phyloP scores from a whole-genome alignment of 352 stramenopile species.

The Phytophthora europaea region DNA sequence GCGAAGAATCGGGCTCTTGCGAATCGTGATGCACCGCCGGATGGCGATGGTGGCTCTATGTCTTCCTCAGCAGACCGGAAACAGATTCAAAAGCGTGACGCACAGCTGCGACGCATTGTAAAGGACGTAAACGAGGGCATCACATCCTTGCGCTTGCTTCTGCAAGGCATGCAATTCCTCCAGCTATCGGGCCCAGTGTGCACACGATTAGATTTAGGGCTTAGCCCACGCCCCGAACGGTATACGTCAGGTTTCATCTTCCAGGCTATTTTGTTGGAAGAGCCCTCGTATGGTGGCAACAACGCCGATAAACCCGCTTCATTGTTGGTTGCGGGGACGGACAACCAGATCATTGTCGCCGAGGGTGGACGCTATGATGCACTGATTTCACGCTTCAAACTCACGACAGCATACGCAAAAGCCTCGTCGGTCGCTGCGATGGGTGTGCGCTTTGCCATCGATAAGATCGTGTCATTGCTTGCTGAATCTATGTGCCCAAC shows the following conservation, averaged over 20 bases:
- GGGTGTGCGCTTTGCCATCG: constrained; percentile 86
- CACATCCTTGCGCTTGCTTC: constrained; percentile 63
- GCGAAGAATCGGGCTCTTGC: constrained; percentile 45
- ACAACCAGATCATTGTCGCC: constrained; percentile 75
- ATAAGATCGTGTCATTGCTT: constrained; percentile 87
- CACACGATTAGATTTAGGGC: constrained; percentile 74
- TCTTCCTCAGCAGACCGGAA: constrained; percentile 45
- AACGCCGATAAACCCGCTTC: constrained; percentile 29
- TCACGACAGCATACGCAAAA: constrained; percentile 83
- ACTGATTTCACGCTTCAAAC: constrained; percentile 86
- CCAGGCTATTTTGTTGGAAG: constrained; percentile 74
- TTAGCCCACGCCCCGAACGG: constrained; percentile 79
- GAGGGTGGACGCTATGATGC: constrained; percentile 88
- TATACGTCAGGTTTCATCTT: constrained; percentile 89
- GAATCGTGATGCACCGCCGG: constrained; percentile 29
- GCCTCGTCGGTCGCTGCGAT: constrained; percentile 77
- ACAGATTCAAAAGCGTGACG: constrained; percentile 74
- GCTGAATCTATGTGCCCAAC: constrained; percentile 47
- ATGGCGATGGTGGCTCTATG: constrained; percentile 24
- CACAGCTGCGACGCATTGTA: constrained; percentile 65
- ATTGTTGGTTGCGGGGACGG: constrained; percentile 43
- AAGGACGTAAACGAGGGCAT: constrained; percentile 82
- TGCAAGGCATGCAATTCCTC: constrained; percentile 83
- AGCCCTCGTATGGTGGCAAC: constrained; percentile 27
- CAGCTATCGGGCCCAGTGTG: constrained; percentile 67